Evolutionary conservation across 192 early-diverging fungal genomes (phyloP).

Genomic region (Chytriomyces hyalinus): DNA sequence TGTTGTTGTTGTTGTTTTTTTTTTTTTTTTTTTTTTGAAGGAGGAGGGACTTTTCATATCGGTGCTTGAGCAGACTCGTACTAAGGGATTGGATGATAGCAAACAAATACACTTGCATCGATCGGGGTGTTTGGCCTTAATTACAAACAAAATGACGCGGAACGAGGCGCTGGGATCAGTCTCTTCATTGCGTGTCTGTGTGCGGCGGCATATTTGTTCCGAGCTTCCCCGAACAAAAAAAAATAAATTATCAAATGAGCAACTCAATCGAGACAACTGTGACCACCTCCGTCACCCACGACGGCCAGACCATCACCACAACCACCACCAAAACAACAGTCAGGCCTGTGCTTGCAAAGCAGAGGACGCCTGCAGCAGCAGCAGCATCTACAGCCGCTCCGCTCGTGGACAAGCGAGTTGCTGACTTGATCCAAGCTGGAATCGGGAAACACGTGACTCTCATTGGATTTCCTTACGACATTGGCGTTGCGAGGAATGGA

Average conservation of each 20-base stretch:
- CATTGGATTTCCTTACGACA: slow-evolving; percentile 28
- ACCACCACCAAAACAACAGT: not conserved
- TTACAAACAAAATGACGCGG: too few species aligned
- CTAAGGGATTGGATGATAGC: slow-evolving; percentile 34
- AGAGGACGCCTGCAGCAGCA: not conserved
- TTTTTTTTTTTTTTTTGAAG: too few species aligned
- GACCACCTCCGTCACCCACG: not conserved
- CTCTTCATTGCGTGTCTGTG: too few species aligned
- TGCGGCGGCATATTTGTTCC: too few species aligned
- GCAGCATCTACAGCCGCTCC: not conserved
- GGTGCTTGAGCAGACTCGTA: slow-evolving; percentile 62
- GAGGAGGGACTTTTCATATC: too few species aligned
- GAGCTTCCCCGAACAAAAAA: too few species aligned
- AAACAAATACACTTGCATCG: too few species aligned
- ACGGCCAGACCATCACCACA: not conserved
- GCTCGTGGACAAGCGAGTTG: slow-evolving; percentile 3
- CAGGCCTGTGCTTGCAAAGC: not conserved
- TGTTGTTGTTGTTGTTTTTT: too few species aligned
- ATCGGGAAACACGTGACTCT: slow-evolving; percentile 17
- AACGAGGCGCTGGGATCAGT: too few species aligned
- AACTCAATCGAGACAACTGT: too few species aligned
- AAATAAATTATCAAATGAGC: too few species aligned
- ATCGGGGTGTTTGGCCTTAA: too few species aligned
- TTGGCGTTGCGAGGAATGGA: slow-evolving; percentile 30
- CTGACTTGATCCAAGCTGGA: slow-evolving; percentile 18